These are phyloP conservation scores for Paramecium primaurelia DNA, from an alignment of 73 alveolate genomes.

Conservation along the genomic window DNA sequence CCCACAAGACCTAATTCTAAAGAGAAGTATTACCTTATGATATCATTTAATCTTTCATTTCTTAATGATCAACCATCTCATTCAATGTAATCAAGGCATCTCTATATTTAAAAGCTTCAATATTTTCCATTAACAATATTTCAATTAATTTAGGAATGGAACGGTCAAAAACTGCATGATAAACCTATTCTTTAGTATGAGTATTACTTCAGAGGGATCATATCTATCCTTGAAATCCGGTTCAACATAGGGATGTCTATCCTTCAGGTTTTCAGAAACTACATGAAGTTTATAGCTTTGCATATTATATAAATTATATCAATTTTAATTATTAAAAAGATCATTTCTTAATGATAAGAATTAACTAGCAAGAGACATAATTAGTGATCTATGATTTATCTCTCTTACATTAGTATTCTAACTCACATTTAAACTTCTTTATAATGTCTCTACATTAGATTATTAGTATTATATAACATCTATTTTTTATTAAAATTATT, in stretches of 20 bases:
- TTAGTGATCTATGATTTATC: neutral
- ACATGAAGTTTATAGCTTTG: slow-evolving; percentile 56
- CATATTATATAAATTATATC: slow-evolving; percentile 3
- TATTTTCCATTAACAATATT: slow-evolving; percentile 47
- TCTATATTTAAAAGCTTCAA: slow-evolving; percentile 56
- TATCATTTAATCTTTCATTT: slow-evolving; percentile 60
- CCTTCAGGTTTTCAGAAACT: slow-evolving; percentile 57
- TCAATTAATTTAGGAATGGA: slow-evolving; percentile 57
- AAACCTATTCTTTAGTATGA: slow-evolving; percentile 18
- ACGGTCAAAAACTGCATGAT: slow-evolving; percentile 63
- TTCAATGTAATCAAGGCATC: slow-evolving; percentile 61
- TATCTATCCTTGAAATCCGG: slow-evolving; percentile 59
- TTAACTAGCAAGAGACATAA: neutral
- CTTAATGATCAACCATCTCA: slow-evolving; percentile 64
- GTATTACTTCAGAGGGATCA: slow-evolving; percentile 58
- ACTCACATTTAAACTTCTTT: neutral
- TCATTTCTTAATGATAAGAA: neutral
- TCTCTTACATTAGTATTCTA: neutral
- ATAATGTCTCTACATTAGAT: neutral
- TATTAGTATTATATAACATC: neutral
- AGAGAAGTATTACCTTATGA: neutral
- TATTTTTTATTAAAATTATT: neutral
- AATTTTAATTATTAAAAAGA: neutral
- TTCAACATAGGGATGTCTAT: slow-evolving; percentile 64
- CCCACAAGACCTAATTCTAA: slow-evolving; percentile 44